Base-by-base conservation (phyloP, 2,329 filamentous ascomycete genomes). In the Xylariales sp. region DNA sequence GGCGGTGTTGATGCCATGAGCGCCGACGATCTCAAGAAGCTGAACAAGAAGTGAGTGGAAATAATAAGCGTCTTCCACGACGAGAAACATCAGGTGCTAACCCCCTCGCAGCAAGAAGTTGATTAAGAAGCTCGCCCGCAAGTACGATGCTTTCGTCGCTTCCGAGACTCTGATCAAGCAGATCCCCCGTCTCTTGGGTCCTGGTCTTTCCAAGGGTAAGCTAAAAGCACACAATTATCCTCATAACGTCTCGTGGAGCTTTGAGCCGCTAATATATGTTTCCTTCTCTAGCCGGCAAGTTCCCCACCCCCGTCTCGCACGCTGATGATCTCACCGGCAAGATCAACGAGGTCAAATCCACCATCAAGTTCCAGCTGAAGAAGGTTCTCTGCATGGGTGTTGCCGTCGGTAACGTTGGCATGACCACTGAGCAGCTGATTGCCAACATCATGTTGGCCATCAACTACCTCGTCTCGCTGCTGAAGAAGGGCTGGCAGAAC, bases 41-140 rank as follows among this genome's bases (percentile, higher is more conserved):
- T 98, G 58, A 98, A 98, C 86, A 98, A 98, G 88, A 98, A 98
- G n/a, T n/a, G n/a, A n/a, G n/a, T n/a, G n/a, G n/a, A n/a, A n/a
- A n/a, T n/a, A n/a, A n/a, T n/a, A n/a, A n/a, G n/a, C n/a, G n/a
- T n/a, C n/a, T n/a, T n/a, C 88, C 97, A 98, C n/a, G n/a, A n/a
- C n/a, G n/a, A n/a, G n/a, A n/a, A n/a, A n/a, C n/a, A n/a, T n/a
- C n/a, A n/a, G n/a, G n/a, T n/a, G n/a, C n/a, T n/a, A n/a, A n/a
- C n/a, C n/a, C n/a, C n/a, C n/a, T n/a, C n/a, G n/a, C n/a, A n/a
- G n/a, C 37, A 39, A 39, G 37, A 39, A 39, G 37, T 30, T 39
- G 19, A 39, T 98, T 85, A 98, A 98, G 89, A 98, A 98, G 86
- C 87, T 98, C 55, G 93, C 93, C 51, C 89, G 90, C 83, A 98